phyloP scores from a whole-genome alignment of 345 rosid species.

The Gossypium turneri region DNA sequence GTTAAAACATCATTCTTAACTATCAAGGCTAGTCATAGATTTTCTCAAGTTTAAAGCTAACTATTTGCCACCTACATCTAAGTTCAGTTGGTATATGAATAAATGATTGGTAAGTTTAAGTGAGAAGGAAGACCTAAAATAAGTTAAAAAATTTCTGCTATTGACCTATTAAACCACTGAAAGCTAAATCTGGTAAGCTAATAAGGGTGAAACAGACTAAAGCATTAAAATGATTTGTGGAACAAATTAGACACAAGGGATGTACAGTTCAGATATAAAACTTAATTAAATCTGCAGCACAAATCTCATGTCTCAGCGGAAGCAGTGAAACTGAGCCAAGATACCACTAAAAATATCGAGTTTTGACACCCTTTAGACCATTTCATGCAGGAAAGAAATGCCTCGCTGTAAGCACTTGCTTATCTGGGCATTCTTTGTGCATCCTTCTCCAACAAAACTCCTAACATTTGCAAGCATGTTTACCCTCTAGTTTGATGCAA shows the following conservation, averaged over 20 bases:
- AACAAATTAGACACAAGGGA: neutral
- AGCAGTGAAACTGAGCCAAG: neutral
- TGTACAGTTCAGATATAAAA: neutral
- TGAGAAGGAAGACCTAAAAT: neutral
- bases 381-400: neutral
- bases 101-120: neutral
- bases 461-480: neutral
- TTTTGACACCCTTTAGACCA: neutral
- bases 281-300: neutral
- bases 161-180: neutral
- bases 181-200: neutral
- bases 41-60: constrained; percentile 5
- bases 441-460: neutral
- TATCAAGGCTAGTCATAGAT: neutral
- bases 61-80: neutral
- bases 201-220: neutral
- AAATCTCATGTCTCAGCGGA: neutral
- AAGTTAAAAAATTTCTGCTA: neutral
- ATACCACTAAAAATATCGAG: neutral
- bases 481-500: neutral
- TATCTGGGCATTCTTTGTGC: neutral
- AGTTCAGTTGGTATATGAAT: neutral
- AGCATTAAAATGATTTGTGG: neutral
- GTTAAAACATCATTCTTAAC: neutral
- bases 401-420: neutral